Base-by-base conservation (phyloP, 805 yeast species). In the Lipomyces starkeyi region DNA sequence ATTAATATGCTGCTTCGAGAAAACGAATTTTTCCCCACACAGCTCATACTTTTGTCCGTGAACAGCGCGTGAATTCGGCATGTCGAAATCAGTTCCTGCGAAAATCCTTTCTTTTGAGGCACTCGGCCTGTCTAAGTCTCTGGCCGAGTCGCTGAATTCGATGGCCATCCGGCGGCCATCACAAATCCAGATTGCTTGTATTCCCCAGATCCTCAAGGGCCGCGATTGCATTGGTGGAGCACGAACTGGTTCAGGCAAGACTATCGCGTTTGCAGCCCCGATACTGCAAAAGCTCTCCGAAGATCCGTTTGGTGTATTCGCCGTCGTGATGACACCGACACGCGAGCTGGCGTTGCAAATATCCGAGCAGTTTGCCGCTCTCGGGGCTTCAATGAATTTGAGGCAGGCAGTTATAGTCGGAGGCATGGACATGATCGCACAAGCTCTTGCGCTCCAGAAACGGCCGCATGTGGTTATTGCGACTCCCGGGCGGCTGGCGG, bases 241-340 rank as follows among this genome's bases (percentile, higher is more conserved):
- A 40, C 91, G 91, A 78, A 95, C 99, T 0, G 99, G 99, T 79
- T 89, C 97, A 20, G 99, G 99, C 85, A 95, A 95, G 77, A 95
- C 99, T 1, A 88, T 95, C 27, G 97, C 98, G 0, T 95, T 95
- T 83, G 98, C 94, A 0, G 96, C 92, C n/a, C 99, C 99, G 1
- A 94, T 95, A 91, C 82, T 95, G 65, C 87, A 97, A 0, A 84
- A 89, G 75, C 95, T 98, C 97, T 91, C 98, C 0, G 90, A 89
- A 72, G 98, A 95, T 77, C 99, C 99, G 0, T 85, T 85, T 78
- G 99, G 98, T 0, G 90, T 95, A 52, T 95, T 83, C 78, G 99
- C 98, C 2, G 80, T 95, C 1, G 85, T 95, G 0, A 78, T 95
- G 65, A 95, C 99, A 0, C 99, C 99, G 3, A 89, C 94, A 0